These are phyloP conservation scores for Cyclotella baltica DNA, from an alignment of 108 stramenopile genomes.

Conservation along the genomic window DNA sequence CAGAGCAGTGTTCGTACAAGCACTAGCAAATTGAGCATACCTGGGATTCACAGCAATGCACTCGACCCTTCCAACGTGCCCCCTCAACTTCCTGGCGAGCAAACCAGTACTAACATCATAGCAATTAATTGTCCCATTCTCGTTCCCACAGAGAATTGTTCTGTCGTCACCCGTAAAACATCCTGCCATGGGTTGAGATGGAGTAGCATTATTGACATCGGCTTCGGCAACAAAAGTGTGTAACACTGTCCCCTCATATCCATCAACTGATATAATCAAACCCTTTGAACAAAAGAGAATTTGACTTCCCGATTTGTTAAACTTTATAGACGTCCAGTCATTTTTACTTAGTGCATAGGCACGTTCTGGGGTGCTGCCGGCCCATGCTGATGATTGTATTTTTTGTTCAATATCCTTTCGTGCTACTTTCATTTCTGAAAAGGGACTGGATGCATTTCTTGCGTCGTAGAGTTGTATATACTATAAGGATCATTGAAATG, in stretches of 20 bases:
- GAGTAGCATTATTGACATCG: slow-evolving; percentile 10
- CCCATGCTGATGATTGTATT: slow-evolving; percentile 15
- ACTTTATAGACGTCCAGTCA: slow-evolving; percentile 67
- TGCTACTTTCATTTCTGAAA: slow-evolving; percentile 77
- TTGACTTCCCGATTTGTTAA: slow-evolving; percentile 82
- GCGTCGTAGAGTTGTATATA: slow-evolving; percentile 86
- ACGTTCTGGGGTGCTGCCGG: slow-evolving; percentile 46
- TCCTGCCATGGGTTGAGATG: slow-evolving; percentile 41
- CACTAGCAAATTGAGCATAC: slow-evolving; percentile 73
- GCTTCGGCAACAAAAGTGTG: slow-evolving; percentile 59
- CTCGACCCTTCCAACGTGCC: slow-evolving; percentile 60
- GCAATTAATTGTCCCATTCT: slow-evolving; percentile 73
- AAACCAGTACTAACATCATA: slow-evolving; percentile 68
- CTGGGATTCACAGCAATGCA: slow-evolving; percentile 77
- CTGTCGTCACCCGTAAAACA: slow-evolving; percentile 81
- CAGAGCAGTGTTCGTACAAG: slow-evolving; percentile 70
- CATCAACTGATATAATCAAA: slow-evolving; percentile 68
- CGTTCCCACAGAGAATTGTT: slow-evolving; percentile 68
- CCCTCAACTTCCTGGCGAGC: slow-evolving; percentile 61
- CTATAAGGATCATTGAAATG: slow-evolving; percentile 25
- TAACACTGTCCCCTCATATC: slow-evolving; percentile 78
- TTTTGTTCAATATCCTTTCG: slow-evolving; percentile 56
- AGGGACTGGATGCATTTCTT: slow-evolving; percentile 75
- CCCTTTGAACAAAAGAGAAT: slow-evolving; percentile 67
- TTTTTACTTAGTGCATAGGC: slow-evolving; percentile 43